A percentile compares a stretch with the other conserved stretches of the same genome.
Conservation (phyloP, 1,284 basidiomycete genomes). For the Ganoderma boninense region DNA sequence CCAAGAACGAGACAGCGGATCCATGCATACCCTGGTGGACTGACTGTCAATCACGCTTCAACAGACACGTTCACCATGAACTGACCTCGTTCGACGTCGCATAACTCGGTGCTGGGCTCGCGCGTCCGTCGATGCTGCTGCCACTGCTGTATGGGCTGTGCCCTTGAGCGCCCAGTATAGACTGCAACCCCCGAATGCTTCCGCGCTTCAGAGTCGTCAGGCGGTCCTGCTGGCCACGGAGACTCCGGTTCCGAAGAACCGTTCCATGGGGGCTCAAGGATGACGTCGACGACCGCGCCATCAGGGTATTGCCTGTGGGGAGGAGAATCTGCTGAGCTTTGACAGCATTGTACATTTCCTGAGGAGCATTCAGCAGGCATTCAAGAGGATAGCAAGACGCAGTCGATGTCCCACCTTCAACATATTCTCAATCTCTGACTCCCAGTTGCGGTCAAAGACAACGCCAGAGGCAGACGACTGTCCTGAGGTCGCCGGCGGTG, state of each 20-base stretch:
- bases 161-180: constrained; percentile 71
- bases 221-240: constrained; percentile 70
- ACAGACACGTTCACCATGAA: background rate
- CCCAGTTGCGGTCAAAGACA: constrained; percentile 76
- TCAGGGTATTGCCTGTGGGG: constrained; percentile 60
- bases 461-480: constrained; percentile 46
- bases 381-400: background rate
- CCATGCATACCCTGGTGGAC: constrained; percentile 45
- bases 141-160: constrained; percentile 82
- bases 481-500: constrained; percentile 17
- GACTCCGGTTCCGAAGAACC: constrained; percentile 71
- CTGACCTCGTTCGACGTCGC: constrained; percentile 85
- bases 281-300: constrained; percentile 57
- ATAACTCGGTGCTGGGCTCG: constrained; percentile 89
- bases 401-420: constrained; percentile 71
- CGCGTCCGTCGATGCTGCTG: constrained; percentile 83
- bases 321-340: constrained; percentile 92
- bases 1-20: constrained; percentile 60
- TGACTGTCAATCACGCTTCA: constrained; percentile 8
- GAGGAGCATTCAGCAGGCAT: background rate
- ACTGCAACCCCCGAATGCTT: constrained; percentile 87
- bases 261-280: constrained; percentile 59
- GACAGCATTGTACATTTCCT: constrained; percentile 96
- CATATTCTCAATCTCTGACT: constrained; percentile 83
- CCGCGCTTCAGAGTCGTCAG: constrained; percentile 86